These are phyloP conservation scores for Trichosporon sp. DNA, from an alignment of 1,284 basidiomycete species.

Conservation along the genomic window DNA sequence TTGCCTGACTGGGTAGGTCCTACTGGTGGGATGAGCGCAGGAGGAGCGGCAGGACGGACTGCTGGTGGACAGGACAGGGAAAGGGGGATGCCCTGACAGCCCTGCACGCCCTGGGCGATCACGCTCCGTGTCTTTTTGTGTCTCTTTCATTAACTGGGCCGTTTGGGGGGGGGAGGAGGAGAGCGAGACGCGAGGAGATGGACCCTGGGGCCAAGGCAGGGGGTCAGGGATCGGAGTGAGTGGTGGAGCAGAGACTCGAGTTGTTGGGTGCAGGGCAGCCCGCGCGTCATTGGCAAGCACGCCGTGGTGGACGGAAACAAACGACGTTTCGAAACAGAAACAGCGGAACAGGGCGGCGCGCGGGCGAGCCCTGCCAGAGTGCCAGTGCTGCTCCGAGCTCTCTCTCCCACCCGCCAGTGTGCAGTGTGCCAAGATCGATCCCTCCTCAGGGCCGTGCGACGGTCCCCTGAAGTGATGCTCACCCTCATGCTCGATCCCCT, in stretches of 20 bases:
- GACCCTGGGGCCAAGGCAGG: neutral
- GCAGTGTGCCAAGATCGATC: neutral
- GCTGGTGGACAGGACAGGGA: too few species aligned
- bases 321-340: slow-evolving; percentile 19
- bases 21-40: too few species aligned
- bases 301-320: neutral
- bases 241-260: too few species aligned
- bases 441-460: neutral
- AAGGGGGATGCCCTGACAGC: too few species aligned
- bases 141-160: neutral
- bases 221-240: too few species aligned
- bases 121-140: neutral
- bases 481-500: too few species aligned
- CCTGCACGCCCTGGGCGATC: neutral
- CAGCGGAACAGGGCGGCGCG: neutral
- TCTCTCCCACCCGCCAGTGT: too few species aligned
- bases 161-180: too few species aligned
- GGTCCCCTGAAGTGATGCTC: neutral
- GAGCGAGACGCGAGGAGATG: too few species aligned
- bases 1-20: too few species aligned
- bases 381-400: neutral
- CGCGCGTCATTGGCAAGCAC: neutral
- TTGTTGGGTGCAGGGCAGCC: too few species aligned
- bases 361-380: neutral
- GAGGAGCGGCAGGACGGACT: too few species aligned